Conservation (phyloP, 164 flowering plant species). For the Magnolia kwangsiensis region DNA sequence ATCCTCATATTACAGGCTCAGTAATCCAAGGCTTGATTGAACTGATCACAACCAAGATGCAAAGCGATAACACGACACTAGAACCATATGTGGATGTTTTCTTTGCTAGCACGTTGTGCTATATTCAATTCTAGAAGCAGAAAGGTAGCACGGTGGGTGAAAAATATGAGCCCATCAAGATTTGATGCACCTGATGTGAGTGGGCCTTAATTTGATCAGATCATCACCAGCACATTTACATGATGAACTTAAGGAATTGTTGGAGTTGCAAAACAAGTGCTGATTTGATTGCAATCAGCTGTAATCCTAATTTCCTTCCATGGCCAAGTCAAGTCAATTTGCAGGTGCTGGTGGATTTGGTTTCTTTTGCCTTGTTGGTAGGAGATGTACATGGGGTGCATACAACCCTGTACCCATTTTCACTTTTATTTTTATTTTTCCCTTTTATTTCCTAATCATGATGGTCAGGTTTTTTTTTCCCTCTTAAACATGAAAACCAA, state of each 20-base stretch:
- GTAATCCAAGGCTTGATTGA: slow-evolving; percentile 75
- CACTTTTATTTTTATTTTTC: too few species aligned
- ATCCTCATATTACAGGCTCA: slow-evolving; percentile 68
- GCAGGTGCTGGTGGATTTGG: background rate
- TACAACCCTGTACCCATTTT: too few species aligned
- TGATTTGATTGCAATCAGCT: background rate
- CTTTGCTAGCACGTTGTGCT: slow-evolving; percentile 78
- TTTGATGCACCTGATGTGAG: slow-evolving; percentile 22
- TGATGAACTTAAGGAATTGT: background rate
- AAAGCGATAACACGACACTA: slow-evolving; percentile 52
- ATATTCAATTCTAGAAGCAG: slow-evolving; percentile 87
- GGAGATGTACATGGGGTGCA: too few species aligned
- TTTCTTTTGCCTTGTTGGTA: too few species aligned
- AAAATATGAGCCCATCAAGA: slow-evolving; percentile 70
- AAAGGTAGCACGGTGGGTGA: slow-evolving; percentile 91
- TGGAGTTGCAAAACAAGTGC: background rate
- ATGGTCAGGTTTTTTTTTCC: too few species aligned
- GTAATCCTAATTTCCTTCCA: background rate
- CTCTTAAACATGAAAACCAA: too few species aligned
- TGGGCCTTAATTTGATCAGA: background rate
- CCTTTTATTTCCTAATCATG: too few species aligned
- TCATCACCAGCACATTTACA: background rate
- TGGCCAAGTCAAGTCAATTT: background rate
- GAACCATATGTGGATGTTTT: slow-evolving; percentile 78
- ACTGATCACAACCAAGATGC: slow-evolving; percentile 77